Conservation (phyloP, 768 basidiomycete genomes). For the Lactifluus rugatus region DNA sequence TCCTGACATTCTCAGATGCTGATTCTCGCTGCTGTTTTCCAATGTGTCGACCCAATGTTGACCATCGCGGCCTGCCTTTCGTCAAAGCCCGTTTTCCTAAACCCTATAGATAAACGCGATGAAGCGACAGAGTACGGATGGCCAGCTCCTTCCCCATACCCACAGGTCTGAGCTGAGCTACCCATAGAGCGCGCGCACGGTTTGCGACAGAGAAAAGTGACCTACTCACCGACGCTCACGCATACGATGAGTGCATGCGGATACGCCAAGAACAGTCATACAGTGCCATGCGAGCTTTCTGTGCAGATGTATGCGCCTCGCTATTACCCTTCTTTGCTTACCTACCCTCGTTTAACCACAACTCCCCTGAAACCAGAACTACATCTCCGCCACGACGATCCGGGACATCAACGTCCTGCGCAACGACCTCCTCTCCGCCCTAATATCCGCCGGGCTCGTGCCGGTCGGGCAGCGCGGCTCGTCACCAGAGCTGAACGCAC, state of each 20-base stretch:
- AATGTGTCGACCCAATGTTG: conserved; percentile 70
- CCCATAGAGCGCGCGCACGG: conserved; percentile 52
- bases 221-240: conserved; percentile 70
- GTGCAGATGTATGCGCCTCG: conserved; percentile 46
- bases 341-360: background rate
- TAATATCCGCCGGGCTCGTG: conserved; percentile 63
- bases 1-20: conserved; percentile 57
- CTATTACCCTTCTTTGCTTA: conserved; percentile 3
- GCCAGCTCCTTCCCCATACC: background rate
- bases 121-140: conserved; percentile 55
- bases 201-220: conserved; percentile 76
- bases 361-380: conserved; percentile 44
- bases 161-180: background rate
- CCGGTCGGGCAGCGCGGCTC: conserved; percentile 37
- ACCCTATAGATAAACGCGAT: conserved; percentile 74
- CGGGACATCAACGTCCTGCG: conserved; percentile 74
- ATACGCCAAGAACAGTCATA: conserved; percentile 43
- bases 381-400: conserved; percentile 63
- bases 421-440: conserved; percentile 62
- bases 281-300: conserved; percentile 44
- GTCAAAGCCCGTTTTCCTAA: conserved; percentile 79
- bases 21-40: conserved; percentile 73
- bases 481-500: conserved; percentile 47
- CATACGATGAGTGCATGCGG: conserved; percentile 55
- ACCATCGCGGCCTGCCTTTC: conserved; percentile 79